Conservation (phyloP, 768 basidiomycete species). For the Coprinellus aureogranulatus region DNA sequence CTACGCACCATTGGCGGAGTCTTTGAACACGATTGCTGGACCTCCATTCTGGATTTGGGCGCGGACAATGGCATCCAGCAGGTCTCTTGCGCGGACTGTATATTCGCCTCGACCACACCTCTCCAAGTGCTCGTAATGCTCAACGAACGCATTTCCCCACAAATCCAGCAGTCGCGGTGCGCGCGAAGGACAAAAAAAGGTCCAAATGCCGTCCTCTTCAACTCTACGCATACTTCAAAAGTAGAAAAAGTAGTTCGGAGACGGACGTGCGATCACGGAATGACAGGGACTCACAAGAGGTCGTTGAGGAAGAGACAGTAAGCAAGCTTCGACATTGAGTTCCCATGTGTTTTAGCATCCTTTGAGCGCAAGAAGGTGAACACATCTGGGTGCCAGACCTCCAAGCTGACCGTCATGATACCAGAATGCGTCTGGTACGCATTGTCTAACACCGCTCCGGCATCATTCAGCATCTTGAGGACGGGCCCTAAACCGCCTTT, state of each 20-base stretch:
- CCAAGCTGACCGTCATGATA: neutral
- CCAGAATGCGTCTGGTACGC: neutral
- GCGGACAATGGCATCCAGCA: neutral
- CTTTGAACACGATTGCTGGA: slow-evolving; percentile 2
- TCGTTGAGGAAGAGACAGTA: neutral
- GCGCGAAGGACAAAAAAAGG: neutral
- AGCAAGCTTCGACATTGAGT: neutral
- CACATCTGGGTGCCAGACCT: slow-evolving; percentile 2
- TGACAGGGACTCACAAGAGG: neutral
- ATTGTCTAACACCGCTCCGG: neutral
- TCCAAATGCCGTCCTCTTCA: slow-evolving; percentile 1
- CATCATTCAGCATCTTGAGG: neutral
- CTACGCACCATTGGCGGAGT: slow-evolving; percentile 2
- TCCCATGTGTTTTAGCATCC: neutral
- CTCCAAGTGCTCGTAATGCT: neutral
- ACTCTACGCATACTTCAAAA: slow-evolving; percentile 1
- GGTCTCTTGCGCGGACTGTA: neutral
- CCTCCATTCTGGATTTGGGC: slow-evolving; percentile 4
- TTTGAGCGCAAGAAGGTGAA: neutral
- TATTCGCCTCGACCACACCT: neutral
- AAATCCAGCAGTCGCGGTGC: neutral
- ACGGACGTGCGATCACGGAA: neutral
- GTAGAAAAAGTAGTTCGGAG: neutral
- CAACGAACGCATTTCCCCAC: neutral
- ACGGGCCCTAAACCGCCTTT: neutral